Evolutionary conservation across 2,329 filamentous ascomycete genomes (phyloP), one percentile per base, ranked within the genome.

Genomic region (Fusarium penzigii): DNA sequence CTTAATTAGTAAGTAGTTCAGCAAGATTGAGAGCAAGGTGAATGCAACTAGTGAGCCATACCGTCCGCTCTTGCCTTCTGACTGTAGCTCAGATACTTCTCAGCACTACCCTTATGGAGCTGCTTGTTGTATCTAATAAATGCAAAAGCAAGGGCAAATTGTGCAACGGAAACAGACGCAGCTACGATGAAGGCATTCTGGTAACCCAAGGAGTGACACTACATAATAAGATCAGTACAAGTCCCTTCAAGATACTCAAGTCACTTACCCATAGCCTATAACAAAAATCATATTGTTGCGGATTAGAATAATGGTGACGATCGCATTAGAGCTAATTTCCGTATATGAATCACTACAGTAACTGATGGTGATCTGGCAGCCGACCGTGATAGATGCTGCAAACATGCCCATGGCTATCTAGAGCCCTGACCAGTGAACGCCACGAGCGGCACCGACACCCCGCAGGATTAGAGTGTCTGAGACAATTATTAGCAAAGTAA

Each of bases 401-500:
- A 71, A 63, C 1, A 58, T 55, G 7, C 65, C 67, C 69, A 75
- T 74, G 29, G 70, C 72, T 34, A 73, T 65, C 6, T 73, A 55
- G 12, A 74, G 65, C 2, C 70, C 72, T 44, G 74, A 70, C 71
- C 71, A 75, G 50, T 75, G 72, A 5, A 74, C 60, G 5, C 66
- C 39, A 45, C 70, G 65, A 2, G 66, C 67, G 2, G 72, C 67
- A 5, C 66, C 67, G 12, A 68, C 64, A 3, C 67, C 67, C 65
- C 65, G 68, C 11, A 68, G 57, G 17, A 68, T 55, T 9, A 67
- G 56, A 1, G 55, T 53, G 5, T 46, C 57, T 2, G 67, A 65
- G 9, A 62, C 49, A 7, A 64, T 43, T 36, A 68, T 40, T 1
- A 61, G 43, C 16, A 65, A 62, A 17, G 65, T 51, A 29, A 62